Conservation (phyloP, 1,284 basidiomycete genomes). For the Sporisorium reilianum region DNA sequence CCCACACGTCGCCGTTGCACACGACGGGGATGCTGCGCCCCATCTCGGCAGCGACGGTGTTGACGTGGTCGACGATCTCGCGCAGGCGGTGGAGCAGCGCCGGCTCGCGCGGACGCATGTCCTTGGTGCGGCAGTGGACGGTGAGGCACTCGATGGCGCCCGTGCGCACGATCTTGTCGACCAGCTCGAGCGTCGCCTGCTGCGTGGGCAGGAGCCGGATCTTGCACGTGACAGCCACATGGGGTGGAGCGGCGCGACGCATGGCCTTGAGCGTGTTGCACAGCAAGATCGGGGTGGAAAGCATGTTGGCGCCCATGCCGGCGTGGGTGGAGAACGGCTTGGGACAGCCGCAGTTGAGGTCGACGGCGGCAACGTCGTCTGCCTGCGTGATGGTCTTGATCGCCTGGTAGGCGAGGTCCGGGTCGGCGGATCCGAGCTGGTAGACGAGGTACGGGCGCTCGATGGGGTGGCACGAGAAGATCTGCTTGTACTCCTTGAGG, state of each 20-base stretch:
- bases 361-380: conserved; percentile 88
- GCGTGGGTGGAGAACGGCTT: conserved; percentile 94
- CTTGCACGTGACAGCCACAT: conserved; percentile 73
- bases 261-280: conserved; percentile 75
- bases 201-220: conserved; percentile 89
- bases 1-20: conserved; percentile 92
- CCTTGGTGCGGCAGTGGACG: conserved; percentile 93
- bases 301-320: conserved; percentile 96
- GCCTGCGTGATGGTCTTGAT: conserved; percentile 82
- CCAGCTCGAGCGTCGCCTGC: conserved; percentile 86
- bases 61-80: conserved; percentile 86
- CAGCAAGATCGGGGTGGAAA: conserved; percentile 89
- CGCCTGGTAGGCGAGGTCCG: conserved; percentile 89
- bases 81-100: conserved; percentile 83
- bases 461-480: conserved; percentile 92
- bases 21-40: conserved; percentile 79
- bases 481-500: conserved; percentile 77
- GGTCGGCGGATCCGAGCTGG: conserved; percentile 91
- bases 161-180: conserved; percentile 85
- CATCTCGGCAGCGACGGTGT: conserved; percentile 73
- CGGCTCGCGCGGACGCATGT: conserved; percentile 86
- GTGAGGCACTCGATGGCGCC: conserved; percentile 86
- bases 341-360: conserved; percentile 88
- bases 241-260: conserved; percentile 73
- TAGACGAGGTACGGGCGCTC: conserved; percentile 73